These are phyloP conservation scores for Coemansia guatemalensis DNA, from an alignment of 192 early-diverging fungal genomes.

Conservation along the genomic window DNA sequence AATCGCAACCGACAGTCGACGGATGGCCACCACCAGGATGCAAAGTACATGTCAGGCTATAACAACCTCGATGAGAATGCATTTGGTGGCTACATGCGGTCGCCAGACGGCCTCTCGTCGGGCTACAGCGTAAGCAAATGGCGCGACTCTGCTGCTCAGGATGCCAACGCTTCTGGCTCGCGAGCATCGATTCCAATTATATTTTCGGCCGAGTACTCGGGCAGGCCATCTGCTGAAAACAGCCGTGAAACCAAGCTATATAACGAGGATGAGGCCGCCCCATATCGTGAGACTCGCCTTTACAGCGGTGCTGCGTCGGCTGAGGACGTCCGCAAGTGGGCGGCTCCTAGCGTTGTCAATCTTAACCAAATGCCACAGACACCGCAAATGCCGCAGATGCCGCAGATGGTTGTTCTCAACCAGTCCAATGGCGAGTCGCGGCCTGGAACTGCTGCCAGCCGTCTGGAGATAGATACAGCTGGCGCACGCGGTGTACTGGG, in stretches of 20 bases:
- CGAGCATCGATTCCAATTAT: slow-evolving; percentile 46
- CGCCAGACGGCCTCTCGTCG: slow-evolving; percentile 26
- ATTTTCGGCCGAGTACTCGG: slow-evolving; percentile 25
- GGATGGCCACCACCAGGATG: slow-evolving; percentile 27
- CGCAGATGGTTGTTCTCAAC: slow-evolving; percentile 39
- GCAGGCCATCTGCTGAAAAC: slow-evolving; percentile 16
- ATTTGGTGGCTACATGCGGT: slow-evolving; percentile 17
- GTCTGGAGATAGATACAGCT: slow-evolving; percentile 13
- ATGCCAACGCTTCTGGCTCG: slow-evolving; percentile 5
- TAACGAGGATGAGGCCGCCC: slow-evolving; percentile 3
- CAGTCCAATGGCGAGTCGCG: slow-evolving; percentile 1
- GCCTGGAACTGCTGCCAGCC: not conserved
- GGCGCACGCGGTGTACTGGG: not conserved
- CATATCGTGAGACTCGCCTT: slow-evolving; percentile 36
- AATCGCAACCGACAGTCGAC: slow-evolving; percentile 12
- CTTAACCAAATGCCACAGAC: slow-evolving; percentile 14
- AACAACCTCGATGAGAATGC: slow-evolving; percentile 35
- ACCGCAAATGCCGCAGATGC: slow-evolving; percentile 14
- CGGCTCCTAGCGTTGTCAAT: slow-evolving; percentile 35
- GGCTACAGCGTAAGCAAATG: slow-evolving; percentile 44
- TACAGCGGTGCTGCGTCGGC: slow-evolving; percentile 15
- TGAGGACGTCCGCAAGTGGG: slow-evolving; percentile 36
- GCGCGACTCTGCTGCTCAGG: slow-evolving; percentile 27
- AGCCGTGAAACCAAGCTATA: slow-evolving; percentile 31
- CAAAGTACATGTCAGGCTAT: slow-evolving; percentile 46